Evolutionary conservation across 148 eudicot genomes (phyloP), one percentile per base, ranked within the genome.

Genomic region (Vaccinium myrtillus): DNA sequence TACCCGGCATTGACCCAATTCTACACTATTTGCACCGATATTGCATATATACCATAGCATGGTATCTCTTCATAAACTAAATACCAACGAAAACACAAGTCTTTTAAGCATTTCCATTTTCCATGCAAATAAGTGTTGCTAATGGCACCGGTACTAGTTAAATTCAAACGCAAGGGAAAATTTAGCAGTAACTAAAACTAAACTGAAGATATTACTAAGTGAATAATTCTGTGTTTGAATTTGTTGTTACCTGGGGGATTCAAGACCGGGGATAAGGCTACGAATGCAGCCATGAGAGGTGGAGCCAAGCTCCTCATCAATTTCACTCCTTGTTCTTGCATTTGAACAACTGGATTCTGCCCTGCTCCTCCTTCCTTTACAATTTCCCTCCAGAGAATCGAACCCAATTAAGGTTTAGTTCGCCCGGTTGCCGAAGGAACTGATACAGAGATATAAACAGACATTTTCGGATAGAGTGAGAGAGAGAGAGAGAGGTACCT

Each of bases 261-360:
- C 80, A 75, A 30, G 51, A 88, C 9, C 30, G 91, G 90, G 81
- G 86, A 77, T 81, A 88, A 85, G 89, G 89, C 53, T 76, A 90
- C 25, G 54, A 90, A 61, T 73, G 89, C 89, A 53, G 86, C 86
- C 63, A 86, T 32, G 77, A 65, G 81, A 83, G 87, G 81, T 30
- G 84, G 84, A 81, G 63, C 81, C 61, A 85, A 85, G 75, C 67
- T 81, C 81, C 81, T 81, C 27, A 75, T 30, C 9, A 85, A 30
- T 18, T 7, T 81, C 23, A 59, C 19, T 73, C 73, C 21, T 32
- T 75, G 65, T 27, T 61, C 58, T 54, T 63, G 75, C 43, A 50
- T 85, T 75, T 61, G 58, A 50, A 50, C 65, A 61, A 75, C 58
- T 61, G 58, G 83, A 48, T 73, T 85, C 30, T 25, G 59, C 71